These are phyloP conservation scores for Carpediemonas membranifera DNA, from an alignment of 78 protist species.

Conservation along the genomic window DNA sequence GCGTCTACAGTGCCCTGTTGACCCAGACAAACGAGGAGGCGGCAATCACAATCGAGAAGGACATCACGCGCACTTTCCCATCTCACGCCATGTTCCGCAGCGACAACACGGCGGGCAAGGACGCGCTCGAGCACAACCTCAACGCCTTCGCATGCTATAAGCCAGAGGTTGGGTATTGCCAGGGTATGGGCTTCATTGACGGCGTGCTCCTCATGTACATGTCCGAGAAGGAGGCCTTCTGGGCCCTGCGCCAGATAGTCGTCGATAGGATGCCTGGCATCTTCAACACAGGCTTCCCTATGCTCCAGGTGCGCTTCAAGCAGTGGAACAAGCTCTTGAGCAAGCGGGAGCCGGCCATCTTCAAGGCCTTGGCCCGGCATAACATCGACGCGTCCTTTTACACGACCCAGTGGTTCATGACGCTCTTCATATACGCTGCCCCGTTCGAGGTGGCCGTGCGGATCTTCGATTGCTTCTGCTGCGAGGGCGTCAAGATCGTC, in stretches of 20 bases:
- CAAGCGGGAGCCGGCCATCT: not conserved
- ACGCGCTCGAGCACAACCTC: not conserved
- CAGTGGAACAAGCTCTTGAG: not conserved
- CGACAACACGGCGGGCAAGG: not conserved
- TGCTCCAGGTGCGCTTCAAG: not conserved
- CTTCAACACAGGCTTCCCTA: too few species aligned
- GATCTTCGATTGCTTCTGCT: constrained; percentile 31
- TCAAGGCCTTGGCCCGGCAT: too few species aligned
- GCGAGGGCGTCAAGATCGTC: constrained; percentile 30
- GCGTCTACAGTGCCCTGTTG: not conserved
- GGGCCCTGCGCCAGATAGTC: too few species aligned
- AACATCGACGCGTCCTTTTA: not conserved
- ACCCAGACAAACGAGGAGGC: not conserved
- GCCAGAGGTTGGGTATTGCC: not conserved
- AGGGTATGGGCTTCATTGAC: not conserved
- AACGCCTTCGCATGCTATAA: not conserved
- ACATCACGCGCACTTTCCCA: not conserved
- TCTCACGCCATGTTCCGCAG: not conserved
- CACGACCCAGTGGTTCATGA: constrained; percentile 38
- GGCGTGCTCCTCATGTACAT: not conserved
- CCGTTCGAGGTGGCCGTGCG: constrained; percentile 15
- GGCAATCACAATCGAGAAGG: not conserved
- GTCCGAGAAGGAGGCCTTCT: not conserved
- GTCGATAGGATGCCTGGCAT: too few species aligned
- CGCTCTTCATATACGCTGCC: constrained; percentile 16